These are phyloP conservation scores for Hevea brasiliensis DNA, from an alignment of 345 rosid species.

Conservation along the genomic window DNA sequence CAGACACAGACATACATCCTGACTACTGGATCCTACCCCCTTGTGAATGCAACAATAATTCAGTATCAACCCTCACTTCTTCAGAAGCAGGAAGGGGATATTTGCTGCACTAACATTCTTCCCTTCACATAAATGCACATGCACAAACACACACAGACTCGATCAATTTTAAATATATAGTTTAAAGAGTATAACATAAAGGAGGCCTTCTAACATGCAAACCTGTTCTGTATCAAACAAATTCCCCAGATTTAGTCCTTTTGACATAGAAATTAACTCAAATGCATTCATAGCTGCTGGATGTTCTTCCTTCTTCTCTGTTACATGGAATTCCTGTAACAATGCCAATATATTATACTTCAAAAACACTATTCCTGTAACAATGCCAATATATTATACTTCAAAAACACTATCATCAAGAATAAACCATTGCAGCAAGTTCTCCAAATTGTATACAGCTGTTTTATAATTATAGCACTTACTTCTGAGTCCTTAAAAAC, in stretches of 20 bases:
- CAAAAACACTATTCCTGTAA: slow-evolving; percentile 60
- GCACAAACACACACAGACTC: not conserved
- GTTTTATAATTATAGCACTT: slow-evolving; percentile 22
- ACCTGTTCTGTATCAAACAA: slow-evolving; percentile 86
- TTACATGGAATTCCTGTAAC: slow-evolving; percentile 77
- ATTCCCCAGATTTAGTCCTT: slow-evolving; percentile 81
- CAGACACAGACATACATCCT: not conserved
- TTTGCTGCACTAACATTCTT: not conserved
- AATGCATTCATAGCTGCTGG: slow-evolving; percentile 91
- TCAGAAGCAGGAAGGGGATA: not conserved
- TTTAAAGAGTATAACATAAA: not conserved
- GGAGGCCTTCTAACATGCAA: slow-evolving; percentile 20
- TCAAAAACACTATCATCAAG: slow-evolving; percentile 6
- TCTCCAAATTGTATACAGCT: slow-evolving; percentile 1
- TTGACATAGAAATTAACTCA: slow-evolving; percentile 89
- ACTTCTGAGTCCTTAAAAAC: slow-evolving; percentile 92
- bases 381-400: slow-evolving; percentile 11
- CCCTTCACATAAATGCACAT: not conserved
- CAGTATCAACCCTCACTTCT: not conserved
- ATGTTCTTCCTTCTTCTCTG: slow-evolving; percentile 80
- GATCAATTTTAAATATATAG: not conserved
- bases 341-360: slow-evolving; percentile 9
- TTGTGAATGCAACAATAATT: not conserved
- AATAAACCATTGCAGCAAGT: slow-evolving; percentile 4
- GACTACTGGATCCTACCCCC: not conserved